phyloP scores from a whole-genome alignment of 2,329 filamentous ascomycete genomes.

The Aureobasidium lini region DNA sequence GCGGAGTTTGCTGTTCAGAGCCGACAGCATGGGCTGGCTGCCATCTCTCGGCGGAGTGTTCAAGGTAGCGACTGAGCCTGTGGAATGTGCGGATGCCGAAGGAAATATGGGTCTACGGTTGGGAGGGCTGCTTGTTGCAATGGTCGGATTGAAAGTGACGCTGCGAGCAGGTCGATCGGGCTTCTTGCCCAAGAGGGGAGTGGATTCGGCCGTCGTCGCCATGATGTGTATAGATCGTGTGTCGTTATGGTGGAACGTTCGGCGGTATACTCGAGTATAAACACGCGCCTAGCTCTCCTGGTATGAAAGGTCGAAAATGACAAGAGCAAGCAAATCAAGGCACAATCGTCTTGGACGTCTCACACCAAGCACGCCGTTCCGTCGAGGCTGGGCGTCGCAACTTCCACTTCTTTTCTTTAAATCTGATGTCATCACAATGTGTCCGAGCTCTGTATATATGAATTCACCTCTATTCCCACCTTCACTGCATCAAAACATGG shows the following conservation, averaged over 20 bases:
- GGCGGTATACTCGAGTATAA: neutral
- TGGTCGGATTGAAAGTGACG: conserved; percentile 68
- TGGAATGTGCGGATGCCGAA: conserved; percentile 25
- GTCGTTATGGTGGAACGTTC: neutral
- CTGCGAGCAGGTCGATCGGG: conserved; percentile 45
- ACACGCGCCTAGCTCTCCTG: neutral
- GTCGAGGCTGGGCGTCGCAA: conserved; percentile 9
- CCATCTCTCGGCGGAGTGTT: conserved; percentile 33
- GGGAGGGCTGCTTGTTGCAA: conserved; percentile 38
- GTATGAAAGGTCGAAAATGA: neutral
- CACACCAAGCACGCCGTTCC: conserved; percentile 9
- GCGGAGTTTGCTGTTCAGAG: conserved; percentile 79
- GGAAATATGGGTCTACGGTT: conserved; percentile 29
- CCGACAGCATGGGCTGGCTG: conserved; percentile 59
- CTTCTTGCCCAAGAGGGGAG: conserved; percentile 12
- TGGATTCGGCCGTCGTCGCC: conserved; percentile 15
- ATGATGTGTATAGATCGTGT: neutral
- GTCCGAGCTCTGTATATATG: conserved; percentile 1
- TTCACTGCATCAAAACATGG: neutral
- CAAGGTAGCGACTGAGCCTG: conserved; percentile 26
- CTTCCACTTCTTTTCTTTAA: conserved; percentile 2
- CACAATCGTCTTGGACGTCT: neutral
- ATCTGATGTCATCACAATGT: neutral
- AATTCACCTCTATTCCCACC: neutral
- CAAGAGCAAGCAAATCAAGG: neutral